Conservation (phyloP, 2,329 filamentous ascomycete species). For the Penicillium psychrosexuale region DNA sequence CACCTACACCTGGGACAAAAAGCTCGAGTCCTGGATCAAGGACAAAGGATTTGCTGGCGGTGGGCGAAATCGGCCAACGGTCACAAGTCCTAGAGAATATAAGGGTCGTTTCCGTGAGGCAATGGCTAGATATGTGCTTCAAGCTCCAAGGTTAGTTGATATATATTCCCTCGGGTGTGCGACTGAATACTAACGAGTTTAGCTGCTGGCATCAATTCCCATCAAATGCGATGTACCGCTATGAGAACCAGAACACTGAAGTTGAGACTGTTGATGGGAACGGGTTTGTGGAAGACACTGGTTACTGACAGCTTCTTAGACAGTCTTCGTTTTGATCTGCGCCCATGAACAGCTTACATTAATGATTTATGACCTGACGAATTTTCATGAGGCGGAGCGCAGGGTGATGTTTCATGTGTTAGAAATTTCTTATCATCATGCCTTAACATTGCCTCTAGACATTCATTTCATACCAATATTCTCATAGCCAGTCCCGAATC, state of each 20-base stretch:
- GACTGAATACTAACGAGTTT: conserved; percentile 4
- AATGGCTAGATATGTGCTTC: conserved; percentile 77
- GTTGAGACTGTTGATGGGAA: conserved; percentile 22
- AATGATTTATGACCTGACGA: conserved; percentile 21
- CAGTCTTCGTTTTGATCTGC: not conserved
- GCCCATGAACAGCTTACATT: not conserved
- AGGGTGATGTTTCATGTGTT: not conserved
- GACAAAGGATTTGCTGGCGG: conserved; percentile 81
- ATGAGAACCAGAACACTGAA: conserved; percentile 29
- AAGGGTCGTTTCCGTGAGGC: conserved; percentile 93
- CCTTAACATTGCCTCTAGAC: not conserved
- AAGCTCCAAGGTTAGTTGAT: conserved; percentile 48
- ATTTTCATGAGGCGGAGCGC: not conserved
- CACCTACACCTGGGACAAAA: conserved; percentile 99
- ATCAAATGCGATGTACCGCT: conserved; percentile 29
- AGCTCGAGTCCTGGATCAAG: conserved; percentile 99
- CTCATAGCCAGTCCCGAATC: not conserved
- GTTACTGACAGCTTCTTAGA: not conserved
- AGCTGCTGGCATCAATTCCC: conserved; percentile 50
- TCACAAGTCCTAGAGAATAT: conserved; percentile 96
- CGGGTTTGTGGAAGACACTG: conserved; percentile 6
- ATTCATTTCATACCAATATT: not conserved
- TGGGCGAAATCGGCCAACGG: conserved; percentile 81
- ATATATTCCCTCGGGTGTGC: not conserved
- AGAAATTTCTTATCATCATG: not conserved